Percentiles rank a stretch among this genome's conserved stretches.
Conservation (phyloP, 495 filamentous ascomycete genomes). For the Penicillium tannophilum region DNA sequence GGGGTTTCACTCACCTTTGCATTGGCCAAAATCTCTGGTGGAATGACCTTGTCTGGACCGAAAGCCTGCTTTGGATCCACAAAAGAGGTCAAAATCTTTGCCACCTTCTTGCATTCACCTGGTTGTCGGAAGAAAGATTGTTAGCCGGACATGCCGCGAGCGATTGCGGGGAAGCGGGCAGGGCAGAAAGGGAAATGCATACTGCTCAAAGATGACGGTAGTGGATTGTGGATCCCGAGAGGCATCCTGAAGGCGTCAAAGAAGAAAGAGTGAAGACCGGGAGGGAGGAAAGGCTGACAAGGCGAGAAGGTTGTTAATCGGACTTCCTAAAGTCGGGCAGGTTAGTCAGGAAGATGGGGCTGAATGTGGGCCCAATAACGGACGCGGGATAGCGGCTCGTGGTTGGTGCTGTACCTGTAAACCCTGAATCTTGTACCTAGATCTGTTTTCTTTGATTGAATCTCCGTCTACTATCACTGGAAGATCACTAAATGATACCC, state of each 20-base stretch:
- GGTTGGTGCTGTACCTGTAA: slow-evolving; percentile 1
- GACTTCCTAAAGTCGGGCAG: slow-evolving; percentile 22
- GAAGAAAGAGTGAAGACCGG: slow-evolving; percentile 11
- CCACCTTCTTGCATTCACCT: slow-evolving; percentile 89
- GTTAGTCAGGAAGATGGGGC: slow-evolving; percentile 34
- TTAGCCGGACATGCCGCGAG: slow-evolving; percentile 31
- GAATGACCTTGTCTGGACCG: slow-evolving; percentile 96
- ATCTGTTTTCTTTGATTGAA: neutral
- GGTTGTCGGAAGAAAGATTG: slow-evolving; percentile 13
- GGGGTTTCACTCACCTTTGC: slow-evolving; percentile 70
- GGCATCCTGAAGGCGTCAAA: slow-evolving; percentile 45
- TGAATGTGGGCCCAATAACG: slow-evolving; percentile 39
- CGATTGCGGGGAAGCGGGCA: slow-evolving; percentile 43
- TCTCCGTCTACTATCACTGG: neutral
- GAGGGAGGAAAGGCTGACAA: slow-evolving; percentile 13
- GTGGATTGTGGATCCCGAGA: slow-evolving; percentile 68
- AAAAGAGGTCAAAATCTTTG: slow-evolving; percentile 92
- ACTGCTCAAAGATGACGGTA: slow-evolving; percentile 68
- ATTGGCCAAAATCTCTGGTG: slow-evolving; percentile 82
- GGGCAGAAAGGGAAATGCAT: slow-evolving; percentile 28
- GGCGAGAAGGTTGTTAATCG: slow-evolving; percentile 21
- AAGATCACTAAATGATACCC: neutral
- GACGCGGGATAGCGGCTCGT: slow-evolving; percentile 29
- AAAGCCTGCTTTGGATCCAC: slow-evolving; percentile 93
- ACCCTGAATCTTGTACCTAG: neutral